Evolutionary conservation across 2,329 filamentous ascomycete genomes (phyloP).

Genomic region (Paecilomyces niveus): DNA sequence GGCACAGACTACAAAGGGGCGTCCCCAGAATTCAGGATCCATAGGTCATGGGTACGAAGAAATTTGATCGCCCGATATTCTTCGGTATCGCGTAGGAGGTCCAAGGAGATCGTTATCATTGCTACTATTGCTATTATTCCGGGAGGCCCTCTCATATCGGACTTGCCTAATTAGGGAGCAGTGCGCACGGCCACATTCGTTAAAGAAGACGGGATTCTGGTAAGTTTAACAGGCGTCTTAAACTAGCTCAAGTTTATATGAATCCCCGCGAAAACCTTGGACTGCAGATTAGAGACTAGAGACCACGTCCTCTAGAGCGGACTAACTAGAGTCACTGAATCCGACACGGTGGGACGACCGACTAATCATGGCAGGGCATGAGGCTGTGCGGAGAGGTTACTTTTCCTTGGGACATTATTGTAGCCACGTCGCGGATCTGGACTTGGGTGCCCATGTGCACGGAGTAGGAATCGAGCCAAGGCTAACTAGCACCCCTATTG

Average conservation of each 20-base stretch:
- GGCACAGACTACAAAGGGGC: background rate
- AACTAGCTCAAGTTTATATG: background rate
- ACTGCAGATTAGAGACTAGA: background rate
- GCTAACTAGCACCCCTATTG: background rate
- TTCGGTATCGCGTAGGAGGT: background rate
- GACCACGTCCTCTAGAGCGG: background rate
- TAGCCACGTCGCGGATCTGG: no score
- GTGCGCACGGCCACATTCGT: background rate
- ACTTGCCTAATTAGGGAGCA: background rate
- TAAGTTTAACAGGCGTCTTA: background rate
- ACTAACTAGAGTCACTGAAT: no score
- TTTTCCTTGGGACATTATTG: no score
- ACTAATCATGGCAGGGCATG: no score
- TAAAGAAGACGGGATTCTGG: background rate
- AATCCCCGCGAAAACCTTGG: no score
- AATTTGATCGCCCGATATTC: background rate
- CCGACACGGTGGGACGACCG: no score
- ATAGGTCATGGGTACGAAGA: no score
- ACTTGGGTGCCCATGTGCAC: no score
- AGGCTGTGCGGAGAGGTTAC: no score
- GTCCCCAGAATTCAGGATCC: no score
- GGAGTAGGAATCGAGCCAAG: no score
- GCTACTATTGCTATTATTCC: background rate
- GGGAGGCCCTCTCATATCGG: no score
- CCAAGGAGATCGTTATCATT: background rate